Base-by-base conservation (phyloP, 108 stramenopile genomes). In the Cylindrotheca closterium region DNA sequence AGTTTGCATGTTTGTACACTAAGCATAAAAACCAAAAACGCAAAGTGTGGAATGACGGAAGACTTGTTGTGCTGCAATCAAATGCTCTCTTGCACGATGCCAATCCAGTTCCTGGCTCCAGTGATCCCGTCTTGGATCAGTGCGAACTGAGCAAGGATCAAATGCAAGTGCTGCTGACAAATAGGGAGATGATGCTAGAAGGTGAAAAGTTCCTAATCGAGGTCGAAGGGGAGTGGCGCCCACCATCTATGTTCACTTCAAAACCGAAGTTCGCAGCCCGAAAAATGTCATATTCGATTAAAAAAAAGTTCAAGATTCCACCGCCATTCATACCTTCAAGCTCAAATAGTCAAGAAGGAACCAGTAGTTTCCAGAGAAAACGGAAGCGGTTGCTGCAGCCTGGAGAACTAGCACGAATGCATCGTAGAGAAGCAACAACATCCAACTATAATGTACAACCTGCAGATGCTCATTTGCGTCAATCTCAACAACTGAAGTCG, bases 1-100 rank as follows among this genome's bases (percentile, higher is more conserved):
- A 73, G 68, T 73, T 80, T 27, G 33, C 60, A 27, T 79, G 75
- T 57, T 65, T 93, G 15, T 93, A 84, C 73, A 93, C 92, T 8
- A 75, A 80, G 34, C 87, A 93, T 67, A 88, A 89, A 67, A 90
- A 85, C 0, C 88, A 90, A 63, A 93, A 93, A 62, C 85, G 82
- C 25, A 87, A 88, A 60, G 62, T 76, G 28, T 93, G 92, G 92
- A 63, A 85, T 24, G 92, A 93, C 60, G 92, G 92, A 1, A 73
- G 73, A 8, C 67, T 93, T 30, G 73, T 75, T 3, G n/a, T 90
- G 21, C 12, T 21, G 2, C 1, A 45, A 4, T 30, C 26, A n/a
- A 29, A 59, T 4, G 84, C 78, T 30, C 51, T 60, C 0, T 53
- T 89, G 47, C 78, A 80, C 63, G 68, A 77, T 26, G 88, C 88